Base-by-base conservation (phyloP, 768 basidiomycete species). In the Filobasidium floriforme region DNA sequence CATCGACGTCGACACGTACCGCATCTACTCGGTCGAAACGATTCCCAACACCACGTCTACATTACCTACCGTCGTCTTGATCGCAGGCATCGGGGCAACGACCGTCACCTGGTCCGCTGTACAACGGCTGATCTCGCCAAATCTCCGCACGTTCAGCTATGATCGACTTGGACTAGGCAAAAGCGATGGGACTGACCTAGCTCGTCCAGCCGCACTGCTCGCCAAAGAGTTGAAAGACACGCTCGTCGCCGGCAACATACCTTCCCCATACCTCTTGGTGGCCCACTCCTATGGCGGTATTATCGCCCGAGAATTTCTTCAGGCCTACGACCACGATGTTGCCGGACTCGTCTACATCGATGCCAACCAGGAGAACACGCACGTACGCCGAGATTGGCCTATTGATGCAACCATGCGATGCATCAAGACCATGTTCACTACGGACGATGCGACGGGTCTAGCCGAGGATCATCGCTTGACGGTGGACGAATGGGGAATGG, bases 231-330 rank as follows among this genome's bases (percentile, higher is more conserved):
- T 69, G 5, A 49, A 62, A 26, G 52, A 57, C 26, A 57, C 55
- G 5, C 66, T 69, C 15, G 44, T 14, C 19, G 68, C 61, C 19
- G 15, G 40, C 40, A 49, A 46, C 7, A 19, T 59, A 15, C 65
- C 65, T 40, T 14, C 7, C 18, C 68, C 68, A 59, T 69, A 69
- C 46, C 60, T 66, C 6, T 55, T 69, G 26, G 68, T 69, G 28
- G 65, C 60, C 37, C 52, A 32, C 19, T 69, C 68, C 29, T 69
- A 54, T 29, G 68, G 65, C n/a, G 68, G 68, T 24, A 62, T 69
- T 37, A 69, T 69, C 12, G 55, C 62, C 43, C 41, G 68, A 46
- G 68, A 69, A 57, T 66, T 32, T 49, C 64, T 66, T 18, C 59
- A 69, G 44, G 24, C 24, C 3, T 51, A 43, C 41, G 9, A 32